Evolutionary conservation across 768 basidiomycete species (phyloP).

Genomic region (Termitomyces sp.): DNA sequence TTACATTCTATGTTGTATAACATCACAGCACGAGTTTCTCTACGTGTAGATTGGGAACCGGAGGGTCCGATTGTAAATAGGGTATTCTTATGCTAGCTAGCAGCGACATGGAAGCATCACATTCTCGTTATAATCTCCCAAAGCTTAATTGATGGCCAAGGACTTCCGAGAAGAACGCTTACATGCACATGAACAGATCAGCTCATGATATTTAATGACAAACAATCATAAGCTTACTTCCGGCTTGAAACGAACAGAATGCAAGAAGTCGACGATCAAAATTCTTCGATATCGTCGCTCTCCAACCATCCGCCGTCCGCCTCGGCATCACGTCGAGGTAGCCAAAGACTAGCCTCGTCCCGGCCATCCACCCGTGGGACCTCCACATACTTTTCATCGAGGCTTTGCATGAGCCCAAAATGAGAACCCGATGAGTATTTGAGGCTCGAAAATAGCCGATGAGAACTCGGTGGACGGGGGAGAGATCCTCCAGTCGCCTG

Average conservation of each 20-base stretch:
- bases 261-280: slow-evolving; percentile 15
- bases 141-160: background rate
- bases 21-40: too few relatives aligned
- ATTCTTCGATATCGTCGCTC: slow-evolving; percentile 55
- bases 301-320: slow-evolving; percentile 49
- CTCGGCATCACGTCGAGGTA: slow-evolving; percentile 21
- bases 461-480: slow-evolving; percentile 24
- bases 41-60: too few relatives aligned
- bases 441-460: slow-evolving; percentile 48
- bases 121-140: too few relatives aligned
- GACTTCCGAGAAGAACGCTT: background rate
- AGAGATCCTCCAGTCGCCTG: slow-evolving; percentile 10
- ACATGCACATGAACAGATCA: background rate
- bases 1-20: too few relatives aligned
- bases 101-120: too few relatives aligned
- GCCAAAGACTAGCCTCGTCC: slow-evolving; percentile 21
- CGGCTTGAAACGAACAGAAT: background rate
- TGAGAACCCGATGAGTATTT: slow-evolving; percentile 34
- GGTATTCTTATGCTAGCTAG: too few relatives aligned
- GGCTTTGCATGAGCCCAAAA: slow-evolving; percentile 22
- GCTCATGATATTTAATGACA: background rate
- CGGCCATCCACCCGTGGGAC: slow-evolving; percentile 13
- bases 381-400: slow-evolving; percentile 28
- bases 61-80: too few relatives aligned
- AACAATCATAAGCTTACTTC: background rate